phyloP scores from a whole-genome alignment of 495 filamentous ascomycete species.

The Penicillium salamii region DNA sequence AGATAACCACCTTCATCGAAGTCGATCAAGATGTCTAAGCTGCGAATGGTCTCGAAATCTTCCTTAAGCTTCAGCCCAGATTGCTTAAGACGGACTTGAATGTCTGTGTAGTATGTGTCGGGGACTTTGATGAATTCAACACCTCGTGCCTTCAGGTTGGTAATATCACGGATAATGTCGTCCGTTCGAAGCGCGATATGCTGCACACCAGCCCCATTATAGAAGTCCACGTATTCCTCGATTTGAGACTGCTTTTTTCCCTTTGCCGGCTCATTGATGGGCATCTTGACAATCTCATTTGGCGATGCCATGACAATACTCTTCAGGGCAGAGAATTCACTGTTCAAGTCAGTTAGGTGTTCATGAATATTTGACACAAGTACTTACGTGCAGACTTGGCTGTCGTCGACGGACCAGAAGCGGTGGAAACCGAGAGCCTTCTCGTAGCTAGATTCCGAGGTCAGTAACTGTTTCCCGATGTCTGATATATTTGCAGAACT shows the following conservation, averaged over 20 bases:
- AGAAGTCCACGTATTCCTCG: slow-evolving; percentile 89
- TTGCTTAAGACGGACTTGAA: slow-evolving; percentile 62
- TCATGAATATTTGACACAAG: neutral
- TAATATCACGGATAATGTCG: slow-evolving; percentile 73
- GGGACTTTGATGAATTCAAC: slow-evolving; percentile 90
- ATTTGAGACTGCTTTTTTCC: slow-evolving; percentile 87
- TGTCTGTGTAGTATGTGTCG: slow-evolving; percentile 73
- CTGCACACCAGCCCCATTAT: slow-evolving; percentile 82
- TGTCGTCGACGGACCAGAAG: slow-evolving; percentile 93
- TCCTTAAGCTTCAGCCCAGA: slow-evolving; percentile 58
- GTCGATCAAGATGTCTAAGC: slow-evolving; percentile 80
- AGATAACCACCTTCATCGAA: slow-evolving; percentile 89
- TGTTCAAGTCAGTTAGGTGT: slow-evolving; percentile 8
- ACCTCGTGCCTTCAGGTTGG: slow-evolving; percentile 70
- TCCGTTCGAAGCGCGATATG: slow-evolving; percentile 81
- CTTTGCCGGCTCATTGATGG: slow-evolving; percentile 90
- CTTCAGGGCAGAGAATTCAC: slow-evolving; percentile 78
- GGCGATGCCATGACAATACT: slow-evolving; percentile 83
- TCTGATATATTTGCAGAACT: neutral
- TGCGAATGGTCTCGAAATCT: slow-evolving; percentile 69
- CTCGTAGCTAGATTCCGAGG: slow-evolving; percentile 61
- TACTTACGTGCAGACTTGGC: slow-evolving; percentile 69
- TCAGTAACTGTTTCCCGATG: slow-evolving; percentile 14
- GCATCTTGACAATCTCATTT: slow-evolving; percentile 88
- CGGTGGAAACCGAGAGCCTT: slow-evolving; percentile 85